These are phyloP conservation scores for Pseudocercospora musae DNA, from an alignment of 2,329 filamentous ascomycete species.

Conservation along the genomic window DNA sequence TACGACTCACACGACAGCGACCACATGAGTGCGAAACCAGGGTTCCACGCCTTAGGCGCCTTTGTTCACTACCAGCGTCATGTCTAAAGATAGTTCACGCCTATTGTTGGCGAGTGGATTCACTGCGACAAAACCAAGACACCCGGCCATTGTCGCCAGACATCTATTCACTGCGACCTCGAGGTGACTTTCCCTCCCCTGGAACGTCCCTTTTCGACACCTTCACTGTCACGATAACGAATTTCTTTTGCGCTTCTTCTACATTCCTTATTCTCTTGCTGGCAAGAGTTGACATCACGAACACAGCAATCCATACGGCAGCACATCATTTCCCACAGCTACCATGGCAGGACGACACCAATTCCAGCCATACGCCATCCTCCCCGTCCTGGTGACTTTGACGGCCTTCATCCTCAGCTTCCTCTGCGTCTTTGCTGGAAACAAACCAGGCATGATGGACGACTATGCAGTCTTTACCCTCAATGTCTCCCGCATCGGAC, in stretches of 20 bases:
- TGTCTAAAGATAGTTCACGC: neutral
- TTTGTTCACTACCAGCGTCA: neutral
- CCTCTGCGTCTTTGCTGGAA: constrained; percentile 60
- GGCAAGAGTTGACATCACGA: neutral
- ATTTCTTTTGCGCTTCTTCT: neutral
- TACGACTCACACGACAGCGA: neutral
- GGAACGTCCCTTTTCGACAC: neutral
- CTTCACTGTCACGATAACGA: neutral
- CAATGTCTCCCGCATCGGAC: constrained; percentile 56
- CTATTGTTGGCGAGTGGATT: neutral
- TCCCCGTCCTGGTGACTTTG: constrained; percentile 42
- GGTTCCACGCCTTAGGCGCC: neutral
- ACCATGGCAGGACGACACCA: constrained; percentile 9
- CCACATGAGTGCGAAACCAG: neutral
- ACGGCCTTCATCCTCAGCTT: constrained; percentile 57
- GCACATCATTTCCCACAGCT: neutral
- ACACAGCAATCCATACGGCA: neutral
- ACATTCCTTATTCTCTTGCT: neutral
- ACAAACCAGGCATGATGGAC: constrained; percentile 55
- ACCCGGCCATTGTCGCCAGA: neutral
- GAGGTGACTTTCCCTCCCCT: neutral
- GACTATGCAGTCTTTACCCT: constrained; percentile 57
- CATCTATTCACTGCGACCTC: constrained; percentile 1
- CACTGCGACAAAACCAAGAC: neutral
- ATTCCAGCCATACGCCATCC: constrained; percentile 21